Evolutionary conservation across 345 rosid species (phyloP).

Genomic region (Ceriops zippeliana): DNA sequence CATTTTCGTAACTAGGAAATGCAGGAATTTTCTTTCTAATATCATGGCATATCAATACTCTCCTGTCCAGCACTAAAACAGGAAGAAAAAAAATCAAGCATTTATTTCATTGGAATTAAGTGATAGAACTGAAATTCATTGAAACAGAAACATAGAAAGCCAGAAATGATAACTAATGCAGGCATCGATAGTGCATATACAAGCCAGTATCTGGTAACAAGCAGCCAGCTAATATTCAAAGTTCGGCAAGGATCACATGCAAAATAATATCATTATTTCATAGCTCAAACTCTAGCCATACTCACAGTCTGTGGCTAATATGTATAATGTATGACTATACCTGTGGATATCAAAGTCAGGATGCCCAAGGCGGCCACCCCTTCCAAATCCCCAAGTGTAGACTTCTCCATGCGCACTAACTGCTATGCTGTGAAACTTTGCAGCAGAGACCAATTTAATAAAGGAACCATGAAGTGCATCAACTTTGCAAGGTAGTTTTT

Average conservation of each 20-base stretch:
- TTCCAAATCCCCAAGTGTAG: slow-evolving; percentile 97
- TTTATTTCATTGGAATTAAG: slow-evolving; percentile 4
- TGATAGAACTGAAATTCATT: background rate
- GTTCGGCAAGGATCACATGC: too few species aligned
- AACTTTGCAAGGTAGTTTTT: slow-evolving; percentile 86
- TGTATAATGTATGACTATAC: slow-evolving; percentile 25
- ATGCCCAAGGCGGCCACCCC: slow-evolving; percentile 99
- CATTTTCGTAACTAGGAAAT: background rate
- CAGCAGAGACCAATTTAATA: slow-evolving; percentile 74
- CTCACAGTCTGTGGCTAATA: background rate
- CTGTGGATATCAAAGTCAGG: slow-evolving; percentile 99
- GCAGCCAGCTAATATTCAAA: too few species aligned
- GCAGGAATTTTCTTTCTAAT: slow-evolving; percentile 2
- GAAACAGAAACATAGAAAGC: slow-evolving; percentile 14
- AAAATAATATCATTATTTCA: background rate
- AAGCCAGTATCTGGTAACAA: background rate
- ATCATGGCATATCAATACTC: too few species aligned
- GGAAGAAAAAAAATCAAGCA: slow-evolving; percentile 8
- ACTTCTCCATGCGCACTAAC: slow-evolving; percentile 72
- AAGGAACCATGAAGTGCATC: slow-evolving; percentile 75
- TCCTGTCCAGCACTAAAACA: slow-evolving; percentile 7
- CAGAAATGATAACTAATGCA: background rate
- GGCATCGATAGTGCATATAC: background rate
- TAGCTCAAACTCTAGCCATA: background rate
- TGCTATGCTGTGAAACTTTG: slow-evolving; percentile 94